Evolutionary conservation across 495 filamentous ascomycete genomes (phyloP), one percentile per base, ranked within the genome.

Genomic region (Xylaria venustula): DNA sequence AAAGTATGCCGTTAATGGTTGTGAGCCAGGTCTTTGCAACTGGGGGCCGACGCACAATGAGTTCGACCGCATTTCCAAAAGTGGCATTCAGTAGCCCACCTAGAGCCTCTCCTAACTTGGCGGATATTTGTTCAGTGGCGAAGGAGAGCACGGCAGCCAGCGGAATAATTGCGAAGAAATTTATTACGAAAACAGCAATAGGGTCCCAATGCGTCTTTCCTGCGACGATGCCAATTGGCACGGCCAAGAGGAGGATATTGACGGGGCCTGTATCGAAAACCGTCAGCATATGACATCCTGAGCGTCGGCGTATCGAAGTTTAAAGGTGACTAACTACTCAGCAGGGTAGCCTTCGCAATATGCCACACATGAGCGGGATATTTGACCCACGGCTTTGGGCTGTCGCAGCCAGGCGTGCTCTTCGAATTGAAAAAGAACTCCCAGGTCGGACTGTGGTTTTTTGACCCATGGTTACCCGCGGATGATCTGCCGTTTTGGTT

Each of bases 11-110:
- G 64, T 71, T 61, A 64, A 59, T 22, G 61, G 55, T 20, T 8
- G 32, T 12, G 48, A n/a, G 53, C 28, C 37, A 41, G 64, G 64
- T 53, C 9, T 42, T 54, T 41, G 54, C 32, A 63, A 58, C 64
- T 63, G 60, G 67, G 30, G 54, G 45, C 54, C 23, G 7, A 70
- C 89, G 68, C 79, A 96, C 94, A 79, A 98, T 98, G 67, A 98
- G 75, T 68, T 98, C 94, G n/a, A 97, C 93, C 0, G 94, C 94
- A 81, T 98, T 98, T 41, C 94, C 94, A 77, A 96, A 97, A 7
- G 91, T 95, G 25, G 94, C 94, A 79, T 98, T 98, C 70, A 97
- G 83, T 65, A 98, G 75, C 0, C 94, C 94, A 41, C 94, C 94
- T 34, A 98, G 71, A 0, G 94, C 93, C 73, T 97, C 88, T 17